phyloP scores from a whole-genome alignment of 2,329 filamentous ascomycete genomes.

The Leptographium radiaticola region DNA sequence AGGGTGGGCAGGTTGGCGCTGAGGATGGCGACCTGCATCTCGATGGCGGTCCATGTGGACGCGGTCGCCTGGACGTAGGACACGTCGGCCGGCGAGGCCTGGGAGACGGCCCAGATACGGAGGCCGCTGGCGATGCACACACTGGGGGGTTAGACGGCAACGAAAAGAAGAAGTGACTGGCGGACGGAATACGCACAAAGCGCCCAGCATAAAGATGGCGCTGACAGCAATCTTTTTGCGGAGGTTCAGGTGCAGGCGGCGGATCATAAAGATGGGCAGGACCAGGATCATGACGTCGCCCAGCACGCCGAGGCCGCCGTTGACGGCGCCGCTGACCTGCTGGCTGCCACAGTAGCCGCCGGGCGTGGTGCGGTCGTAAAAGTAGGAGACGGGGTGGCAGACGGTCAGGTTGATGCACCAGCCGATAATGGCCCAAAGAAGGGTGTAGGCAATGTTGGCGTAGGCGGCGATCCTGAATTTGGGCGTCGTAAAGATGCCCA shows the following conservation, averaged over 20 bases:
- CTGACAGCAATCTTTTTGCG: conserved; percentile 19
- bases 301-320: conserved; percentile 19
- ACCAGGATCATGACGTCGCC: conserved; percentile 19
- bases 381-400: conserved; percentile 22
- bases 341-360: conserved; percentile 19
- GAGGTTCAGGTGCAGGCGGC: conserved; percentile 16
- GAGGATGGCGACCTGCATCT: conserved; percentile 21
- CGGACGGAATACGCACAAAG: conserved; percentile 15
- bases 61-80: conserved; percentile 8
- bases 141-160: conserved; percentile 11
- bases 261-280: conserved; percentile 20
- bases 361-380: conserved; percentile 20
- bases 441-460: conserved; percentile 12
- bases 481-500: conserved; percentile 10
- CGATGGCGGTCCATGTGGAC: conserved; percentile 10
- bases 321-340: conserved; percentile 16
- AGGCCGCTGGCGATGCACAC: conserved; percentile 22
- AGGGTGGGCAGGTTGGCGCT: conserved; percentile 27
- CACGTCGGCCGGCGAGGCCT: conserved; percentile 5
- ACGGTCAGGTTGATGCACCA: conserved; percentile 20
- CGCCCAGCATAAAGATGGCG: conserved; percentile 19
- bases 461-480: conserved; percentile 12
- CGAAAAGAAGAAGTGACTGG: conserved; percentile 3
- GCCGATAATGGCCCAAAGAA: conserved; percentile 15
- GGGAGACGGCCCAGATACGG: conserved; percentile 19